Evolutionary conservation across 768 basidiomycete genomes (phyloP).

Genomic region (Pleurotus cornucopiae): DNA sequence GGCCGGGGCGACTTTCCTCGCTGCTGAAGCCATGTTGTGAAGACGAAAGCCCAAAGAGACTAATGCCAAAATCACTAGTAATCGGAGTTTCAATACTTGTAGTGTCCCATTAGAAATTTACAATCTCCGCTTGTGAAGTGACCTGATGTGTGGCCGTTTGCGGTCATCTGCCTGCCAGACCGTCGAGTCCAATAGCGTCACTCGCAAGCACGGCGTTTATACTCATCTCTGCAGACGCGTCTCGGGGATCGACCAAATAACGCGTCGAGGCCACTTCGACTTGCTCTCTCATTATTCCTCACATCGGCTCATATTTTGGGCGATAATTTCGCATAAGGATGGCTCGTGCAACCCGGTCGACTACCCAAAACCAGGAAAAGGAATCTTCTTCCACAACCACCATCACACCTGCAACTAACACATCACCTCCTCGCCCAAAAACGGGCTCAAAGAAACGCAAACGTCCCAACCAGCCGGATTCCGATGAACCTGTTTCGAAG

Average conservation of each 20-base stretch:
- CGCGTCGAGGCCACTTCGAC: background rate
- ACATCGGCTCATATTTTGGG: slow-evolving; percentile 13
- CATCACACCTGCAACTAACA: slow-evolving; percentile 16
- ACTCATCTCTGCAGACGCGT: slow-evolving; percentile 4
- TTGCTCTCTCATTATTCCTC: background rate
- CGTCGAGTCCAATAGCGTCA: background rate
- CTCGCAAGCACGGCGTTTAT: slow-evolving; percentile 6
- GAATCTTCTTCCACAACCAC: slow-evolving; percentile 23
- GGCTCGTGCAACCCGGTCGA: slow-evolving; percentile 74
- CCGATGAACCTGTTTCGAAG: slow-evolving; percentile 49
- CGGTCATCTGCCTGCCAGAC: no score
- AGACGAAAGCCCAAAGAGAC: background rate
- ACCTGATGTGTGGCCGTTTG: background rate
- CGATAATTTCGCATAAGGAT: slow-evolving; percentile 28
- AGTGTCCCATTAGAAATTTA: background rate
- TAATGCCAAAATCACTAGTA: background rate
- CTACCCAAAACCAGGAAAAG: slow-evolving; percentile 34
- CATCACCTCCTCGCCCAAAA: slow-evolving; percentile 22
- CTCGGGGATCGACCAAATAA: background rate
- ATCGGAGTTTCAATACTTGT: background rate
- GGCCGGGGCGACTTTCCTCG: slow-evolving; percentile 5
- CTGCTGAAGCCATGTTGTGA: slow-evolving; percentile 3
- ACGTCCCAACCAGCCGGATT: slow-evolving; percentile 42
- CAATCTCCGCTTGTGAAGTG: background rate
- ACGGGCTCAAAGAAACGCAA: slow-evolving; percentile 61